Base-by-base conservation (phyloP, 352 stramenopile genomes). In the Globisporangium viniferum region DNA sequence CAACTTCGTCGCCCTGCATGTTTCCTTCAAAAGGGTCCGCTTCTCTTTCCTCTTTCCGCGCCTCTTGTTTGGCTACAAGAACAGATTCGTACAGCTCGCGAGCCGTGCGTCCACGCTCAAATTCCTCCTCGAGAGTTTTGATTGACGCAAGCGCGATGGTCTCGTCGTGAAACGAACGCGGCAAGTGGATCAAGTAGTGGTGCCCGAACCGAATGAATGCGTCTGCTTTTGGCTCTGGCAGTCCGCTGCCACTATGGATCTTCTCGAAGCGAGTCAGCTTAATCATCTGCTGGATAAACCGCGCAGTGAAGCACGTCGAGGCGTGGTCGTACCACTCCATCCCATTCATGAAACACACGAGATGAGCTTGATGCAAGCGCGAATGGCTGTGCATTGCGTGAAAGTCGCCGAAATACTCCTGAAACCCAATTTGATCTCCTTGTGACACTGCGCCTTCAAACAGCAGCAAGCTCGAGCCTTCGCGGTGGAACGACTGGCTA, bases 221-320 rank as follows among this genome's bases (percentile, higher is more conserved):
- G 56, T 92, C 91, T 2, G 77, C 72, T 39, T 76, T 80, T 15
- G 80, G 71, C 3, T 76, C 36, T 20, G 58, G 27, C 48, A 51
- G 36, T 24, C 58, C 66, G 6, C 36, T 56, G 14, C 72, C 74
- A 8, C 74, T 80, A 41, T 89, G 84, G 18, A 90, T 66, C 31
- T 84, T 73, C 67, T 92, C 83, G 41, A 88, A 92, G 33, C 82
- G 68, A 24, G 79, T 83, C 51, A 94, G 58, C 58, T 89, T 91
- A 36, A 93, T 82, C 84, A 94, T 93, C 70, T 94, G 84, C 63
- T 89, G 81, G 9, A 90, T 74, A 67, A 94, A 91, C 51, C 85
- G 88, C 9, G 81, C 78, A 46, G 81, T 81, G 67, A 94, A 92
- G 35, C 74, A 81, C 22, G 69, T 73, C 14, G 76, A 74, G 35